phyloP scores from a whole-genome alignment of 2,329 filamentous ascomycete species.

The Paecilomyces fulvus region DNA sequence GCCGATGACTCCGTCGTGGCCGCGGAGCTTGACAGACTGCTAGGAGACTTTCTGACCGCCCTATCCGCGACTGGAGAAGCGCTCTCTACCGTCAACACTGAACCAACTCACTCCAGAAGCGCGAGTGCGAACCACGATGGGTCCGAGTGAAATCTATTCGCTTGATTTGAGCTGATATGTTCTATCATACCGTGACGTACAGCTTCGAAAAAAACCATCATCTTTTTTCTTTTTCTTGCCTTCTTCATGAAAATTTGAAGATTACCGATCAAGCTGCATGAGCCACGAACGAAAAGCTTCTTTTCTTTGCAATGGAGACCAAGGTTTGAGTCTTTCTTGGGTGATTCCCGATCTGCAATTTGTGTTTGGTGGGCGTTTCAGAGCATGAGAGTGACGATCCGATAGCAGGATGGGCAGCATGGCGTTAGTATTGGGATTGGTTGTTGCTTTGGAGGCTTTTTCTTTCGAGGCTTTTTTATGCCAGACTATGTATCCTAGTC shows the following conservation, averaged over 20 bases:
- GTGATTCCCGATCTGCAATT: not conserved
- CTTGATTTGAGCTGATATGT: not conserved
- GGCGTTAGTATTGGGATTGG: not conserved
- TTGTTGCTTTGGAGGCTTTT: too few species aligned
- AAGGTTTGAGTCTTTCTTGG: constrained; percentile 4
- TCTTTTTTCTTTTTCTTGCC: not conserved
- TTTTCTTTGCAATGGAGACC: not conserved
- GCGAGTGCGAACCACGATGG: not conserved
- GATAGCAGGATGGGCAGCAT: not conserved
- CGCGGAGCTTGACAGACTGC: constrained; percentile 32
- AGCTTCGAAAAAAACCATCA: not conserved
- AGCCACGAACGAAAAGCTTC: not conserved
- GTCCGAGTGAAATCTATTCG: not conserved
- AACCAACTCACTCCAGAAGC: constrained; percentile 1
- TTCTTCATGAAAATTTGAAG: not conserved
- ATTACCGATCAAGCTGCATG: not conserved
- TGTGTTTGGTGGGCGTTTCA: not conserved
- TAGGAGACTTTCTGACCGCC: constrained; percentile 32
- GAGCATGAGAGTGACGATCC: not conserved
- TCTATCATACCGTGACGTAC: not conserved
- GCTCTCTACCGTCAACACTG: constrained; percentile 1
- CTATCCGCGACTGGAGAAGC: constrained; percentile 30
- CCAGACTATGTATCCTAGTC: not conserved
- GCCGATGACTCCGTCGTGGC: constrained; percentile 28
- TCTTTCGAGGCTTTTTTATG: not conserved